A percentile compares a stretch with the other conserved stretches of the same genome.
phyloP scores from a whole-genome alignment of 495 filamentous ascomycete species.

The Trichoderma asperelloides region DNA sequence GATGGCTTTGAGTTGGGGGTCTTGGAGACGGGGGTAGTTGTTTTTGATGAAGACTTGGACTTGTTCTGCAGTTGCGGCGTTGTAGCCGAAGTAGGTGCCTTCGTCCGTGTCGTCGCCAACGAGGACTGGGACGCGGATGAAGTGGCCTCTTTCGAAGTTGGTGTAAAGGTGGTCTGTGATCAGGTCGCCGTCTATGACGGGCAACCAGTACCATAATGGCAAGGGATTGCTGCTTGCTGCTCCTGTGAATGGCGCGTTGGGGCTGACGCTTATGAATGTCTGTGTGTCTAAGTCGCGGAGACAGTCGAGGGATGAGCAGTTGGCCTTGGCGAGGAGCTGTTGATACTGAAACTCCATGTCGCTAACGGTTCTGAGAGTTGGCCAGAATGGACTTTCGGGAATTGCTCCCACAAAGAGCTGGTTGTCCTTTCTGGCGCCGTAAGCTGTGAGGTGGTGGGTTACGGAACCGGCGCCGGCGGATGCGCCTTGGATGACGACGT shows the following conservation, averaged over 20 bases:
- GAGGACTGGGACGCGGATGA: constrained; percentile 61
- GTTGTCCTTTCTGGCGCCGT: constrained; percentile 28
- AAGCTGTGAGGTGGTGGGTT: constrained; percentile 57
- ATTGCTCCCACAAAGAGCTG: constrained; percentile 32
- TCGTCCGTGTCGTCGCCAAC: constrained; percentile 66
- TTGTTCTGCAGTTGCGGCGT: constrained; percentile 33
- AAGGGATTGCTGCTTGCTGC: constrained; percentile 20
- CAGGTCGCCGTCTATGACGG: constrained; percentile 55
- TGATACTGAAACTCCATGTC: constrained; percentile 39
- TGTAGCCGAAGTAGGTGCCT: constrained; percentile 41
- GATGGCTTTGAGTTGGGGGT: constrained; percentile 38
- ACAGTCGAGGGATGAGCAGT: constrained; percentile 37
- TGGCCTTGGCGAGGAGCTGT: constrained; percentile 20
- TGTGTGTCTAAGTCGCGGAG: constrained; percentile 39
- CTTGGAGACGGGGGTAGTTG: constrained; percentile 35
- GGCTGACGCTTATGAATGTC: constrained; percentile 45
- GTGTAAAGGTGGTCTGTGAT: constrained; percentile 50
- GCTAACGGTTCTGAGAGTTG: constrained; percentile 27
- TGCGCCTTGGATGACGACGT: constrained; percentile 63
- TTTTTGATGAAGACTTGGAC: constrained; percentile 41
- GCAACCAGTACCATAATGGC: constrained; percentile 44
- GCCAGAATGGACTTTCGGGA: constrained; percentile 36
- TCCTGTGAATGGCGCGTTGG: constrained; percentile 34
- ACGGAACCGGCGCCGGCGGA: constrained; percentile 63
- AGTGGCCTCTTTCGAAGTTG: constrained; percentile 48